Base-by-base conservation (phyloP, 768 basidiomycete species). In the Suillus variegatus region DNA sequence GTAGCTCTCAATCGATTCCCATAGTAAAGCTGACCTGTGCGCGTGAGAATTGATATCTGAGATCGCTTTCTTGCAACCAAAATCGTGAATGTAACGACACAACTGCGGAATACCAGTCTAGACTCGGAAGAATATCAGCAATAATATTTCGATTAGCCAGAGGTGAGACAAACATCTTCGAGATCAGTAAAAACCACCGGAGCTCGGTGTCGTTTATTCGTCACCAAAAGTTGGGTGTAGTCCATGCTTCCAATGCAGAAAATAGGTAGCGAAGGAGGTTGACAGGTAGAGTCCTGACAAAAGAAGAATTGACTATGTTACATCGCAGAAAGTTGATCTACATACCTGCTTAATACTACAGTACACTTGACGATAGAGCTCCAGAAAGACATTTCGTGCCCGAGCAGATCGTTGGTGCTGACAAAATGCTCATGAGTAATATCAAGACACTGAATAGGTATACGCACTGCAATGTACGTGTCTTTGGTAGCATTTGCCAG, bases 71-170 rank as follows among this genome's bases (percentile, higher is more conserved):
- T 20, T 20, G 18, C 5, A 55, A n/a, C 54, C 54, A 13, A 55
- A 55, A 12, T 35, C 20, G 6, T 55, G 32, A 35, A 55, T 55
- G 12, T 55, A 6, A 20, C 32, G 54, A 20, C 54, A 13, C 54
- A 55, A 35, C 6, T 55, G 54, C 6, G 54, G 54, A 12, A 55
- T 55, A 35, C 54, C 54, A 55, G 54, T 55, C 54, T 55, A 35
- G 20, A 16, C 22, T 51, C 49, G 0, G 2, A 55, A 20, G 35
- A 20, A 4, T 5, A 3, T 55, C 6, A 35, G 9, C 10, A 20
- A 54, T 2, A 54, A 54, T 12, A 3, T 20, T 35, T 55, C 10
- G 18, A 1, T 35, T 20, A 13, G 20, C 10, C 10, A 54, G 10
- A 54, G 20, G 16, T 1, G 54, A 35, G 4, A 55, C 54, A n/a